Base-by-base conservation (phyloP, 768 basidiomycete species). In the Hericium alpestre region DNA sequence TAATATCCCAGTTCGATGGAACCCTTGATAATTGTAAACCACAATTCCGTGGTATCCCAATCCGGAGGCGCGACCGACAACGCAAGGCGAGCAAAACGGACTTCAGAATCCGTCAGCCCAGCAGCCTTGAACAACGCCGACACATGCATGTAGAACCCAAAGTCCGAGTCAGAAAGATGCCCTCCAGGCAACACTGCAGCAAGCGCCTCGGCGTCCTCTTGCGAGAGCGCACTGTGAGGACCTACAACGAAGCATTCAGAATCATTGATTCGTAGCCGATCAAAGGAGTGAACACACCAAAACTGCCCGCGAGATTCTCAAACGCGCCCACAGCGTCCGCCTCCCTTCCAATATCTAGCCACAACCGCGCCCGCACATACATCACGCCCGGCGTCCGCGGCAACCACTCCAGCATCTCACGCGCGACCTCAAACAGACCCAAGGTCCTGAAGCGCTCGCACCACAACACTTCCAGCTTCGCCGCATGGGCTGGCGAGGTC, bases 11-110 rank as follows among this genome's bases (percentile, higher is more conserved):
- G 72, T 51, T 87, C 85, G 18, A 81, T 82, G 54, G 84, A 79
- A 27, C 88, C 87, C 65, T 84, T 80, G 69, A 87, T 89, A 18
- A 93, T 74, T 57, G 75, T 84, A 59, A 76, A 78, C 93, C 93
- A 95, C 22, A 97, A 69, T n/a, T 83, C 76, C 49, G 79, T 74
- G 10, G 80, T 82, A 60, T 86, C 80, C 16, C 70, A 69, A 18
- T 73, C 77, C 32, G 70, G 62, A 18, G 79, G 75, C 6, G 82
- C 82, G 53, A 79, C 78, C n/a, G 86, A 84, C 58, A 96, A 76
- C 10, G 94, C 91, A 38, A 91, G 74, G 61, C 85, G 82, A 50
- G 87, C 80, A 67, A 95, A 97, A 22, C 71, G 68, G 37, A 89
- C 81, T 63, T 92, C 86, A 32, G 87, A 75, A 22, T 73, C 73